Base-by-base conservation (phyloP, 2,329 filamentous ascomycete genomes). In the Thelonectria discophora region DNA sequence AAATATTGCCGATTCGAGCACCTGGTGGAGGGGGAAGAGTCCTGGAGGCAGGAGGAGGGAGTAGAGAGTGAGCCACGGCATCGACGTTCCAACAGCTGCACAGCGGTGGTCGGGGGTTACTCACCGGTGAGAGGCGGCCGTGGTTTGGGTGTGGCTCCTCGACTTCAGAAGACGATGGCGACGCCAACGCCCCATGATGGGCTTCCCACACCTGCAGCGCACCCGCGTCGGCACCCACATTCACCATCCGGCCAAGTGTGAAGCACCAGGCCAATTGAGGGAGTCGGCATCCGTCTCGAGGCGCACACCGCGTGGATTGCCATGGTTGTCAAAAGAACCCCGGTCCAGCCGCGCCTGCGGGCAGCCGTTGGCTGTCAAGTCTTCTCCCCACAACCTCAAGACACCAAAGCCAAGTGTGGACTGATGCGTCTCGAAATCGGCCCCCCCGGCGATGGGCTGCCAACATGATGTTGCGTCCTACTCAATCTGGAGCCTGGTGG, bases 351-450 rank as follows among this genome's bases (percentile, higher is more conserved):
- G 64, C 60, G 61, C 58, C 55, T 69, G 62, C 57, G 51, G 63
- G 69, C 24, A 24, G 24, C 24, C 4, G 24, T 24, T 24, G 24
- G 24, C 24, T 24, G 24, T 24, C 24, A 24, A 4, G n/a, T 70
- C 65, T 58, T 68, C 63, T 49, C 56, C 57, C 52, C 60, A 59
- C 62, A 57, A 52, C 50, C 60, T 58, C 60, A 55, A 54, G 63
- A 49, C 58, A 47, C 55, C 59, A 51, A 53, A 50, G 47, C 50
- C 42, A 20, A 55, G 55, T 71, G 66, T 71, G 67, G 69, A 70
- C 66, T 68, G 65, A 72, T 66, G 66, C 64, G 55, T 64, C 65
- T 73, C 72, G 70, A 73, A 67, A 65, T 69, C 63, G 64, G 63
- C 47, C 57, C 60, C 55, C 51, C 54, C 59, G 39, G 55, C 46